phyloP scores from a whole-genome alignment of 192 early-diverging fungal species.

The Coemansia sp. region DNA sequence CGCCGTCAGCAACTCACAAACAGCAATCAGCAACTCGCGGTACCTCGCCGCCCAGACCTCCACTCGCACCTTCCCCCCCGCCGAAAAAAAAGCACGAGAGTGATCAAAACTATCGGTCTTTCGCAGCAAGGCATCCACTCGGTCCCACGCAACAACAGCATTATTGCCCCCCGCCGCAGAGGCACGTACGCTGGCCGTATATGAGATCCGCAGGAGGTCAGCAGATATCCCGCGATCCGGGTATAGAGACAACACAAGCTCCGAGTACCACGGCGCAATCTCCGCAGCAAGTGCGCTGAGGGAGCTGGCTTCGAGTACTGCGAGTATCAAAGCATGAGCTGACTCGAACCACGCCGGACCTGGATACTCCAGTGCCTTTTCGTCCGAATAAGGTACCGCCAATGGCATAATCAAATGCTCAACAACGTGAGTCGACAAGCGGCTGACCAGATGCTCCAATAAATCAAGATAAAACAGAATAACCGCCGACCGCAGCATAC shows the following conservation, averaged over 20 bases:
- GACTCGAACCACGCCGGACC: conserved; percentile 45
- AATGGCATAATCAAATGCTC: conserved; percentile 17
- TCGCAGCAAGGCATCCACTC: neutral
- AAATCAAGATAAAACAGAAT: conserved; percentile 49
- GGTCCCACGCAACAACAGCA: conserved; percentile 7
- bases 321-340: conserved; percentile 34
- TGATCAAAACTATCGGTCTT: neutral
- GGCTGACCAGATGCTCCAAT: conserved; percentile 26
- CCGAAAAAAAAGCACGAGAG: neutral
- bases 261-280: conserved; percentile 37
- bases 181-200: conserved; percentile 17
- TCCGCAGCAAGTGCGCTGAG: neutral
- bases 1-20: conserved; percentile 8
- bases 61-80: no score
- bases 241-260: conserved; percentile 20
- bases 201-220: conserved; percentile 35
- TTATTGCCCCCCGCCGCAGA: no score
- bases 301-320: conserved; percentile 14
- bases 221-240: conserved; percentile 12
- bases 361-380: neutral
- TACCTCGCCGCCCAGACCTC: neutral
- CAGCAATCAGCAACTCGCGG: conserved; percentile 27
- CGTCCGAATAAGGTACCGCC: conserved; percentile 18
- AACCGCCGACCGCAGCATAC: neutral
- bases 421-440: neutral